Percentiles rank a stretch among this genome's conserved stretches.
These are phyloP conservation scores for Kodamaea jinghongensis DNA, from an alignment of 805 yeast species.

Conservation along the genomic window DNA sequence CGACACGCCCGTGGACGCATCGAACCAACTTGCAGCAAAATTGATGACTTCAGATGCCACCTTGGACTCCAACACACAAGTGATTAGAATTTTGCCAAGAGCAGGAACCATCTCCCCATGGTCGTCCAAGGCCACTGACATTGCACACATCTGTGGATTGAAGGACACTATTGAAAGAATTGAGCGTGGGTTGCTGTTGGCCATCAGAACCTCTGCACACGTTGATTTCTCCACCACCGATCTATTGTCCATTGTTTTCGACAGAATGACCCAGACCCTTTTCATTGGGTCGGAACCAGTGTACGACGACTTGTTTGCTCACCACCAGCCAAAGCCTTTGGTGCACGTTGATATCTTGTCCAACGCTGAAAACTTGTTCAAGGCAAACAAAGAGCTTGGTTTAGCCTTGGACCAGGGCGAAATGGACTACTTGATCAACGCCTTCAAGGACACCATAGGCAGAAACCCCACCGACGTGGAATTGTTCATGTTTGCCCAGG, in stretches of 20 bases:
- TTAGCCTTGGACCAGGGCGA: slow-evolving; percentile 94
- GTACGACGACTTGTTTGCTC: slow-evolving; percentile 69
- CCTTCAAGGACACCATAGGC: slow-evolving; percentile 71
- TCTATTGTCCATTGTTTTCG: slow-evolving; percentile 71
- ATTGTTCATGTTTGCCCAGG: slow-evolving; percentile 98
- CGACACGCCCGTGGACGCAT: slow-evolving; percentile 60
- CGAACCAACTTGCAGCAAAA: slow-evolving; percentile 43
- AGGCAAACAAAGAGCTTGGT: slow-evolving; percentile 82
- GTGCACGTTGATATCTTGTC: slow-evolving; percentile 66
- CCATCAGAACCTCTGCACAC: slow-evolving; percentile 60
- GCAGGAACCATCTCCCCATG: slow-evolving; percentile 97
- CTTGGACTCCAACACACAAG: slow-evolving; percentile 40
- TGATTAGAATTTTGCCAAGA: slow-evolving; percentile 83
- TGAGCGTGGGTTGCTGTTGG: slow-evolving; percentile 84
- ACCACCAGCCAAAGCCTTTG: slow-evolving; percentile 79
- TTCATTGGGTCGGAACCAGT: slow-evolving; percentile 59
- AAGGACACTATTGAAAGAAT: slow-evolving; percentile 69
- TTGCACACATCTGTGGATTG: slow-evolving; percentile 84
- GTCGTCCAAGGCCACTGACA: slow-evolving; percentile 98
- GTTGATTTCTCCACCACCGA: slow-evolving; percentile 49
- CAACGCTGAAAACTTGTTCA: slow-evolving; percentile 54
- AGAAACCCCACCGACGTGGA: slow-evolving; percentile 98
- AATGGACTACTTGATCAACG: slow-evolving; percentile 78
- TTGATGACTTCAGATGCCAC: slow-evolving; percentile 33
- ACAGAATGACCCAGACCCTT: slow-evolving; percentile 89